Evolutionary conservation across 768 basidiomycete genomes (phyloP).

Genomic region (Xerocomus spinulosus): DNA sequence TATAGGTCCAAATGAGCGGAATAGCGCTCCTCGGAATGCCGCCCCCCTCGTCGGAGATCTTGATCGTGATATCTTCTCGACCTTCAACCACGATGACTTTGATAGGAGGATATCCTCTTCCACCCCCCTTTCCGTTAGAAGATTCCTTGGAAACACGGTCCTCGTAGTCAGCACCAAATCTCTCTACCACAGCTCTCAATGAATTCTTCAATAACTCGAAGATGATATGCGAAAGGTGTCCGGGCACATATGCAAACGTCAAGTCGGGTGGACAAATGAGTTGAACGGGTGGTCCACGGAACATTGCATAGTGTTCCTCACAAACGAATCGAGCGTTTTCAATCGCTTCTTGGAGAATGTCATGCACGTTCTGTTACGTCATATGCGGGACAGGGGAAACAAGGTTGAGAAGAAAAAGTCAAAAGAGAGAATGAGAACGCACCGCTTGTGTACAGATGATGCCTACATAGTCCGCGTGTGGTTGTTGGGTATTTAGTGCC

Average conservation of each 20-base stretch:
- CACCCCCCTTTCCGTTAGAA: not conserved
- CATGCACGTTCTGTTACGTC: constrained; percentile 72
- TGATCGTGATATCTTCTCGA: constrained; percentile 98
- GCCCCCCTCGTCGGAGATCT: constrained; percentile 96
- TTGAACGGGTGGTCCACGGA: constrained; percentile 93
- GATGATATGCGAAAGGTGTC: constrained; percentile 92
- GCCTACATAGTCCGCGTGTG: constrained; percentile 90
- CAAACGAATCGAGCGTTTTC: constrained; percentile 94
- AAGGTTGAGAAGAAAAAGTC: not conserved
- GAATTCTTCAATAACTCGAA: constrained; percentile 99
- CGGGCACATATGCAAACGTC: constrained; percentile 91
- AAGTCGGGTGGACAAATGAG: constrained; percentile 89
- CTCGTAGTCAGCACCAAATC: constrained; percentile 78
- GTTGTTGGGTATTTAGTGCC: constrained; percentile 86
- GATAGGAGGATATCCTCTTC: constrained; percentile 23
- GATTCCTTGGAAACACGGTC: constrained; percentile 29
- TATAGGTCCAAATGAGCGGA: constrained; percentile 97
- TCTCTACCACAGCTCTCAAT: constrained; percentile 91
- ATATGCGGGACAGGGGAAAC: not conserved
- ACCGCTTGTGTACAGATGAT: constrained; percentile 94
- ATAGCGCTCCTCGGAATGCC: constrained; percentile 81
- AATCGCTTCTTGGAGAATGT: constrained; percentile 97
- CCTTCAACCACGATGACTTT: constrained; percentile 81
- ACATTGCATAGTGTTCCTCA: constrained; percentile 95
- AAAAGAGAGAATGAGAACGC: constrained; percentile 26